Percentiles rank a stretch among this genome's conserved stretches.
Evolutionary conservation across 495 filamentous ascomycete genomes (phyloP).

Genomic region (Halenospora varia): DNA sequence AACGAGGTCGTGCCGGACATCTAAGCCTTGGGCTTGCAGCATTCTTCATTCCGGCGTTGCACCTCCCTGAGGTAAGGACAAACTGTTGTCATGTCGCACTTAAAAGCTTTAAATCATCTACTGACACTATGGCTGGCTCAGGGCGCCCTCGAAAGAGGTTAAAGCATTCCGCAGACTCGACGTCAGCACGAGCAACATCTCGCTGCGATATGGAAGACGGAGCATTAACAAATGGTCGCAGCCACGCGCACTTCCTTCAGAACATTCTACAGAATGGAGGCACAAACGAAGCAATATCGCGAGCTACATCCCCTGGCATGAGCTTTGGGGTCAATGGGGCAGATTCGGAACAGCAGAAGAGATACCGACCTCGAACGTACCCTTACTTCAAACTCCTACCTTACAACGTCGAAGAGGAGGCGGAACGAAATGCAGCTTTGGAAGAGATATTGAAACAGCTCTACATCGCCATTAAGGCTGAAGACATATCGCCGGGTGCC

Average conservation of each 20-base stretch:
- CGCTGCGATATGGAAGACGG: constrained; percentile 20
- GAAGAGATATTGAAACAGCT: constrained; percentile 86
- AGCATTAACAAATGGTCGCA: constrained; percentile 20
- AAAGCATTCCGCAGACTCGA: constrained; percentile 1
- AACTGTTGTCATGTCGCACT: background rate
- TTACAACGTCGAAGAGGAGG: constrained; percentile 75
- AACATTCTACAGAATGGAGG: constrained; percentile 17
- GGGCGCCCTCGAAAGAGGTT: constrained; percentile 6
- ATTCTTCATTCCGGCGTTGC: background rate
- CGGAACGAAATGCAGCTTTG: constrained; percentile 67
- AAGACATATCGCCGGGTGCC: constrained; percentile 91
- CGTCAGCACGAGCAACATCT: background rate
- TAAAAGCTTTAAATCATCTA: background rate
- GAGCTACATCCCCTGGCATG: constrained; percentile 26
- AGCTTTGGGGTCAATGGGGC: constrained; percentile 17
- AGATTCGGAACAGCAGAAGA: constrained; percentile 35
- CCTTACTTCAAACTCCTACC: constrained; percentile 87
- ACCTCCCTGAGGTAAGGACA: background rate
- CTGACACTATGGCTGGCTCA: constrained; percentile 5
- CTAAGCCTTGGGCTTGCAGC: background rate
- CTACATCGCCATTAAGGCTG: constrained; percentile 83
- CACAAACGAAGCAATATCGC: constrained; percentile 21
- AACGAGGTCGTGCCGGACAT: constrained; percentile 10
- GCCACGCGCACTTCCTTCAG: constrained; percentile 20
- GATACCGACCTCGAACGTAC: constrained; percentile 85